Conservation (phyloP, 495 filamentous ascomycete genomes). For the Penicillium ochrochloron region DNA sequence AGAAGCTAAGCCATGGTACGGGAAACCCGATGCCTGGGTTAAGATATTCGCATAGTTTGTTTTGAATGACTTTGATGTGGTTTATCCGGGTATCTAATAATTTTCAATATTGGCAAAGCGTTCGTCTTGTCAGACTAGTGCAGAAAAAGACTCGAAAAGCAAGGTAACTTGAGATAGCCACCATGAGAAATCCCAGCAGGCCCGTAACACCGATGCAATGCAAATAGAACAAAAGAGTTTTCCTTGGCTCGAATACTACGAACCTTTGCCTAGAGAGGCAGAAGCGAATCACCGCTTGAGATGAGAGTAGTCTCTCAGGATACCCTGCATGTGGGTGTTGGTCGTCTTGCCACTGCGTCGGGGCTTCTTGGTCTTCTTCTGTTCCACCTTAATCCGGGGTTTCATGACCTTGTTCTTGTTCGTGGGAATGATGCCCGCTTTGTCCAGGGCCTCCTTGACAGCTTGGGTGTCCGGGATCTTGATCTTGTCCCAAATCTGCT, state of each 20-base stretch:
- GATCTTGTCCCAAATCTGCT: slow-evolving; percentile 78
- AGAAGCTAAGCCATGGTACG: no score
- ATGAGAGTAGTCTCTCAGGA: slow-evolving; percentile 83
- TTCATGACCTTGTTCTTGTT: slow-evolving; percentile 72
- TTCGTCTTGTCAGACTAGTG: background rate
- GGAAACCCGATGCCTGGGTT: no score
- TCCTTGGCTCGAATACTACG: background rate
- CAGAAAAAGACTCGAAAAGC: background rate
- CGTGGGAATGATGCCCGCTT: slow-evolving; percentile 75
- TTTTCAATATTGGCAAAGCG: slow-evolving; percentile 20
- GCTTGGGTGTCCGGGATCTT: slow-evolving; percentile 75
- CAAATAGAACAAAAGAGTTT: slow-evolving; percentile 2
- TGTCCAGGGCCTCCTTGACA: slow-evolving; percentile 73
- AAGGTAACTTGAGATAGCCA: background rate
- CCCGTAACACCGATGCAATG: slow-evolving; percentile 33
- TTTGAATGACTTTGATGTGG: background rate
- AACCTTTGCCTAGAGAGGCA: background rate
- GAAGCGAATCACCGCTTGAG: slow-evolving; percentile 47
- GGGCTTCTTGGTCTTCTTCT: slow-evolving; percentile 65
- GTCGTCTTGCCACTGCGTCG: slow-evolving; percentile 82
- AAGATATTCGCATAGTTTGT: background rate
- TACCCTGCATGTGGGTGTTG: slow-evolving; percentile 88
- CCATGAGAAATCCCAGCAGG: background rate
- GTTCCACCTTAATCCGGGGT: slow-evolving; percentile 56
- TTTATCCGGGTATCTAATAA: slow-evolving; percentile 40